Percentiles rank a stretch among this genome's conserved stretches.
phyloP scores from a whole-genome alignment of 805 yeast species.

The Naumovozyma baii region DNA sequence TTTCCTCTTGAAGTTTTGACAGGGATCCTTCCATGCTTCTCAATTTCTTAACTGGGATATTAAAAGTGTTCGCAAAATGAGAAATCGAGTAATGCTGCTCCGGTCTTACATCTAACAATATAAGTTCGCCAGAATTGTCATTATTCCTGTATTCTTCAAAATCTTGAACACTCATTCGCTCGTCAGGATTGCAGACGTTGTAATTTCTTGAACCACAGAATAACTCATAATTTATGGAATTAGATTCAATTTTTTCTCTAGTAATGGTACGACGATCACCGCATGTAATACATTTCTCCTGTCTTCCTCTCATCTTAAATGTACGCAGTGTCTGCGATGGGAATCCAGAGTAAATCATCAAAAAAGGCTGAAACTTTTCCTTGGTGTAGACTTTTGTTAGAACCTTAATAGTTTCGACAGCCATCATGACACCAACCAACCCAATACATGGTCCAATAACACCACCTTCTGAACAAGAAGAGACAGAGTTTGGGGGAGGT shows the following conservation, averaged over 20 bases:
- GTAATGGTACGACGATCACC: slow-evolving; percentile 46
- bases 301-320: slow-evolving; percentile 71
- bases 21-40: slow-evolving; percentile 27
- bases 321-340: slow-evolving; percentile 53
- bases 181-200: slow-evolving; percentile 35
- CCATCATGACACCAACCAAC: slow-evolving; percentile 78
- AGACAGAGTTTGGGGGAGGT: slow-evolving; percentile 73
- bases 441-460: slow-evolving; percentile 97
- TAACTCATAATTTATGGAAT: slow-evolving; percentile 49
- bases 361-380: slow-evolving; percentile 54
- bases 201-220: slow-evolving; percentile 63
- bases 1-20: slow-evolving; percentile 11
- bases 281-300: slow-evolving; percentile 54
- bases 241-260: slow-evolving; percentile 35
- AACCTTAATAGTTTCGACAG: slow-evolving; percentile 74
- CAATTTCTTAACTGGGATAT: slow-evolving; percentile 50
- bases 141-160: slow-evolving; percentile 9
- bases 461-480: slow-evolving; percentile 88
- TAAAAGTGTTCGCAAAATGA: slow-evolving; percentile 47
- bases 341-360: slow-evolving; percentile 58
- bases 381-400: slow-evolving; percentile 44
- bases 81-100: slow-evolving; percentile 64
- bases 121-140: slow-evolving; percentile 1
- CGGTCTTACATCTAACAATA: slow-evolving; percentile 73
- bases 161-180: slow-evolving; percentile 38